Evolutionary conservation across 2,329 filamentous ascomycete genomes (phyloP).

Genomic region (Botryosphaeria dothidea): DNA sequence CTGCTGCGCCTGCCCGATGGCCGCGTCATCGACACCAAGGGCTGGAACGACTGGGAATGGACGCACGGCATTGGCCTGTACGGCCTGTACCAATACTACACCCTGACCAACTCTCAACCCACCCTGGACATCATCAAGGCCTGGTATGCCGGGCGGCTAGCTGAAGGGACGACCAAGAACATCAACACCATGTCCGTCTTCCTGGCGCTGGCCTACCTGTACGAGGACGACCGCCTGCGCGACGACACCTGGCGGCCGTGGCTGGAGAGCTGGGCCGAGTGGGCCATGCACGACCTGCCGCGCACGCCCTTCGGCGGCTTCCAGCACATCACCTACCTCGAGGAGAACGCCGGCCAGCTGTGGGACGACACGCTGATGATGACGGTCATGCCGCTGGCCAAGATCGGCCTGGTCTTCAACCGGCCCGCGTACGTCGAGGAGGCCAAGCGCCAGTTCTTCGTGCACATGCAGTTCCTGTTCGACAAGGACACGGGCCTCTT

Average conservation of each 20-base stretch:
- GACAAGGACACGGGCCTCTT: constrained; percentile 72
- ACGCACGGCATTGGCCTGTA: constrained; percentile 79
- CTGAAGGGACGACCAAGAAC: constrained; percentile 76
- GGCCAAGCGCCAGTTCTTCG: constrained; percentile 74
- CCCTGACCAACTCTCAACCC: constrained; percentile 63
- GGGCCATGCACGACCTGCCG: constrained; percentile 75
- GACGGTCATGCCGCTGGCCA: constrained; percentile 78
- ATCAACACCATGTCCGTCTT: constrained; percentile 85
- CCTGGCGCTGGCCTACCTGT: constrained; percentile 74
- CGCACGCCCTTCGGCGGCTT: constrained; percentile 71
- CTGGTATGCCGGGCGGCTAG: constrained; percentile 72
- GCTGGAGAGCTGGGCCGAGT: constrained; percentile 80
- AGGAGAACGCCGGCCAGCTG: constrained; percentile 71
- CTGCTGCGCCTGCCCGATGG: constrained; percentile 71
- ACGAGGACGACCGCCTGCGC: constrained; percentile 63
- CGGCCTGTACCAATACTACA: constrained; percentile 80
- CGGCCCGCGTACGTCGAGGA: constrained; percentile 74
- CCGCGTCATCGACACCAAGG: constrained; percentile 79
- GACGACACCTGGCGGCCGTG: constrained; percentile 72
- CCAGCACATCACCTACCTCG: constrained; percentile 74
- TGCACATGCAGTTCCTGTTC: constrained; percentile 78
- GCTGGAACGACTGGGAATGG: constrained; percentile 83
- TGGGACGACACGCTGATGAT: constrained; percentile 91
- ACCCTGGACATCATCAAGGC: constrained; percentile 68
- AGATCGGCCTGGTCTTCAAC: constrained; percentile 71